Evolutionary conservation across 495 filamentous ascomycete species (phyloP).

Genomic region (Podospora appendiculata): DNA sequence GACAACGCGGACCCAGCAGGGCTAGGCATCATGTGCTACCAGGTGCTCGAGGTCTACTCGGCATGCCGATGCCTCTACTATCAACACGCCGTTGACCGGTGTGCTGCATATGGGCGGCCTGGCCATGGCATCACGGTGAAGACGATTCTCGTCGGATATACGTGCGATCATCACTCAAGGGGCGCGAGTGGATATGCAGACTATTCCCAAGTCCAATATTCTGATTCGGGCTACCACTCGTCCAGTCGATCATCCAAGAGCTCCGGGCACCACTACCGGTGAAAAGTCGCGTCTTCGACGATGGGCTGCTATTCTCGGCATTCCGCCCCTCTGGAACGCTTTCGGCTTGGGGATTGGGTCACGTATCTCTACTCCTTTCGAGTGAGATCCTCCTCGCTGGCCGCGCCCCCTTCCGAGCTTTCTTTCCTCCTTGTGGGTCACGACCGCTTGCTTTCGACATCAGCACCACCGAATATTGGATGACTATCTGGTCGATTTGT

Average conservation of each 20-base stretch:
- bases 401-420: slow-evolving; percentile 38
- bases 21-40: slow-evolving; percentile 57
- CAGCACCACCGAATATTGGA: slow-evolving; percentile 29
- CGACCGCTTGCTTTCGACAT: slow-evolving; percentile 37
- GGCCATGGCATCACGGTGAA: slow-evolving; percentile 65
- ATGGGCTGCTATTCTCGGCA: slow-evolving; percentile 41
- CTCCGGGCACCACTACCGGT: slow-evolving; percentile 35
- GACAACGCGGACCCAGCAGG: not conserved
- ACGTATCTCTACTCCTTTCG: slow-evolving; percentile 44
- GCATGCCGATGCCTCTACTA: slow-evolving; percentile 82
- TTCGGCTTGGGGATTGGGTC: slow-evolving; percentile 39
- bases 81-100: slow-evolving; percentile 73
- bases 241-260: slow-evolving; percentile 32
- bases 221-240: slow-evolving; percentile 47
- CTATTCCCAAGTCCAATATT: slow-evolving; percentile 27
- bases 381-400: slow-evolving; percentile 31
- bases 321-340: slow-evolving; percentile 34
- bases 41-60: slow-evolving; percentile 70
- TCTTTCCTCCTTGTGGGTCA: slow-evolving; percentile 39
- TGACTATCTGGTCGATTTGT: not conserved
- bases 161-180: slow-evolving; percentile 46
- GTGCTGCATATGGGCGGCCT: slow-evolving; percentile 58
- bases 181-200: slow-evolving; percentile 13
- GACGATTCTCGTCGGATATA: slow-evolving; percentile 75
- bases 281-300: slow-evolving; percentile 48